These are phyloP conservation scores for Rheum nobile DNA, from an alignment of 148 eudicot species.

Conservation along the genomic window DNA sequence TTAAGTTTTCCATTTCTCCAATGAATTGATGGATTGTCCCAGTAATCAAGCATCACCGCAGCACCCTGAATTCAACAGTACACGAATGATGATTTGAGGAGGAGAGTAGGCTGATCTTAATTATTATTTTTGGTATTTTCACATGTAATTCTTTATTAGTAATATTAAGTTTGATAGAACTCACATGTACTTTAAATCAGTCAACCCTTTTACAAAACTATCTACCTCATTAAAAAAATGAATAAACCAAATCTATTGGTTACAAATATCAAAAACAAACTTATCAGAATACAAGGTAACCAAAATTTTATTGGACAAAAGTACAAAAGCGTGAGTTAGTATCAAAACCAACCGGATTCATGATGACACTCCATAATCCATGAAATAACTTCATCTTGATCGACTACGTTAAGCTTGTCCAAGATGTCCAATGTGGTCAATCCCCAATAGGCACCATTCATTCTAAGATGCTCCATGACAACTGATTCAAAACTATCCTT, in stretches of 20 bases:
- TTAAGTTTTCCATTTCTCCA: no score
- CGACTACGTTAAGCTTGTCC: slow-evolving; percentile 60
- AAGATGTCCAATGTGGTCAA: slow-evolving; percentile 74
- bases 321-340: background rate
- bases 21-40: no score
- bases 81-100: no score
- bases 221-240: background rate
- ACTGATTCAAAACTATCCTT: slow-evolving; percentile 73
- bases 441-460: slow-evolving; percentile 98
- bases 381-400: slow-evolving; percentile 65
- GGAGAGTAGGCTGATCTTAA: no score
- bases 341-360: slow-evolving; percentile 53
- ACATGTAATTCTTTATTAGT: no score
- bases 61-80: no score
- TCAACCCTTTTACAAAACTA: background rate
- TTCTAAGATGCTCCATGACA: slow-evolving; percentile 71
- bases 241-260: background rate
- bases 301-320: background rate
- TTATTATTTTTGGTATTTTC: no score
- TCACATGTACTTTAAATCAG: no score
- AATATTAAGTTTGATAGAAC: no score
- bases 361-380: slow-evolving; percentile 96
- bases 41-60: no score
- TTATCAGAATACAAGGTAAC: background rate
- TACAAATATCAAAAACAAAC: background rate